phyloP scores from a whole-genome alignment of 148 eudicot species.

The Camellia japonica region DNA sequence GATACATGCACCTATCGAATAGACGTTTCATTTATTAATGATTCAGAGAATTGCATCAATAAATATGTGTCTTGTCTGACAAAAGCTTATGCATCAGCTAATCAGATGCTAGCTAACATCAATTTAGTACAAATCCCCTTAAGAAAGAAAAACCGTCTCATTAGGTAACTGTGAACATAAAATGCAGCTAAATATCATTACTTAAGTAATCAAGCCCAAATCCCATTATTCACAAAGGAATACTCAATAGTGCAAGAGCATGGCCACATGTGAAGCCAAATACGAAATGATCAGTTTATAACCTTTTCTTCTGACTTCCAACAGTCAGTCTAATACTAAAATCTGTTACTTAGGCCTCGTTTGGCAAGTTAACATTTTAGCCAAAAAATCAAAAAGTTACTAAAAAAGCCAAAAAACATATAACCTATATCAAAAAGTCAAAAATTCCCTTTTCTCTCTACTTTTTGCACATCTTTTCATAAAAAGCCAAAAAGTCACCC shows the following conservation, averaged over 20 bases:
- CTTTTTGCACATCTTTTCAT: too few species aligned
- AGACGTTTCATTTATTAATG: background rate
- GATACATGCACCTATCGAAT: background rate
- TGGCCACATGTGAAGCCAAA: background rate
- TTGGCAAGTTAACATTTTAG: too few species aligned
- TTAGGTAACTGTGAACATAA: background rate
- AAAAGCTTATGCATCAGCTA: background rate
- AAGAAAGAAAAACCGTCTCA: background rate
- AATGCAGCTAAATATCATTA: background rate
- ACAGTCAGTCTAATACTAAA: background rate
- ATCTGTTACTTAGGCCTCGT: background rate
- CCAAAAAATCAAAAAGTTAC: too few species aligned
- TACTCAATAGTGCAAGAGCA: background rate
- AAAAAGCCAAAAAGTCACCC: too few species aligned
- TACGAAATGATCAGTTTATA: background rate
- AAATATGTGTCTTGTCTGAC: background rate
- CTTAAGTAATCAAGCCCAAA: background rate
- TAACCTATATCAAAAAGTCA: too few species aligned
- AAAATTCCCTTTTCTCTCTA: too few species aligned
- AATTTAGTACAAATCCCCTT: background rate
- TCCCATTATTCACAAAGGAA: background rate
- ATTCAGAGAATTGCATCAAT: background rate
- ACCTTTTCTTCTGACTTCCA: background rate
- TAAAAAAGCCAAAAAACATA: too few species aligned
- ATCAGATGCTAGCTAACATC: background rate